Evolutionary conservation across 2,329 filamentous ascomycete genomes (phyloP).

Genomic region (Colletotrichum agaves): DNA sequence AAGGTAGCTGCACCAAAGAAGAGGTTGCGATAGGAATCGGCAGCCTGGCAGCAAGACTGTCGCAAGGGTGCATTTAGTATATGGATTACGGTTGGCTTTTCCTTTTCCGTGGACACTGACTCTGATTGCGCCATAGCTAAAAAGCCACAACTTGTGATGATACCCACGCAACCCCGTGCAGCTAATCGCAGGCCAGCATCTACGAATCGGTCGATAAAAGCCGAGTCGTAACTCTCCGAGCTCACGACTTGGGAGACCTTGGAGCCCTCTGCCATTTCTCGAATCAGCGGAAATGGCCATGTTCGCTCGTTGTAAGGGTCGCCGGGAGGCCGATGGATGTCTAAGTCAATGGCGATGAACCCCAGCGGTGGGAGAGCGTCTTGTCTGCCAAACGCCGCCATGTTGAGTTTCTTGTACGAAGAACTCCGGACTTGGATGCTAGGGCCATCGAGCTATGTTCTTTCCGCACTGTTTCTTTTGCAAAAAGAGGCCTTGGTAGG

Average conservation of each 20-base stretch:
- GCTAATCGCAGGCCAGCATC: conserved; percentile 46
- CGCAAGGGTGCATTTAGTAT: too few relatives aligned
- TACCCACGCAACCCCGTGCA: conserved; percentile 47
- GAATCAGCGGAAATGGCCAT: conserved; percentile 51
- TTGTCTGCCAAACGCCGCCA: neutral
- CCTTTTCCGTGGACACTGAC: conserved; percentile 40
- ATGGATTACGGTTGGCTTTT: too few relatives aligned
- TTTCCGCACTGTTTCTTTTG: too few relatives aligned
- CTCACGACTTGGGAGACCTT: conserved; percentile 44
- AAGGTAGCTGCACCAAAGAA: conserved; percentile 48
- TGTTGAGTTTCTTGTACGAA: neutral
- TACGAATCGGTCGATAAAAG: conserved; percentile 49
- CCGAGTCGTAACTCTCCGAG: conserved; percentile 44
- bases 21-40: conserved; percentile 51
- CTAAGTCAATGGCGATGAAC: conserved; percentile 49
- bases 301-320: conserved; percentile 49
- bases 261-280: conserved; percentile 46
- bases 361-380: conserved; percentile 43
- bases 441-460: too few relatives aligned
- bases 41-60: conserved; percentile 45
- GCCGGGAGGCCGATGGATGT: conserved; percentile 48
- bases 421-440: neutral
- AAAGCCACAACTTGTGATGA: conserved; percentile 54
- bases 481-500: too few relatives aligned
- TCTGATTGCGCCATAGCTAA: conserved; percentile 49